Evolutionary conservation across 1,284 basidiomycete genomes (phyloP), one percentile per base, ranked within the genome.

Genomic region (Microstroma glucosiphilum): DNA sequence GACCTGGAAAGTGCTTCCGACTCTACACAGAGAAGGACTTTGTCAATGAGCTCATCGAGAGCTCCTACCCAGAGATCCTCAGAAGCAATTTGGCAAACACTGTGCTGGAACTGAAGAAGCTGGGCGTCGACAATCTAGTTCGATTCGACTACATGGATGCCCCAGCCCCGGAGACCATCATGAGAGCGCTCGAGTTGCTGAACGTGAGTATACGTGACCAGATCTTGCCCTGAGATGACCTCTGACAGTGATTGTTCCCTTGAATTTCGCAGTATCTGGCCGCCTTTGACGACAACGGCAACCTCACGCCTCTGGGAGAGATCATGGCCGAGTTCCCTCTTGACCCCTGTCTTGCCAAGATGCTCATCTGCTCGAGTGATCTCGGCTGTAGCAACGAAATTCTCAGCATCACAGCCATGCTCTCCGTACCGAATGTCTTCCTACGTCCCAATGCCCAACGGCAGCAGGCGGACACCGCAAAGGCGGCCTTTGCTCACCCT

Each of bases 301-400:
- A 91, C 66, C 80, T 99, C 60, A 98, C 94, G 0, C 81, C 88
- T 0, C 82, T 97, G 1, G 94, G 96, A 13, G 83, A 82, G 55
- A 89, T 93, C 65, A 97, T 98, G 94, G 94, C 94, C 12, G 93
- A 97, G 70, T 96, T 98, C 82, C 96, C 96, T 6, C 91, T 97
- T 87, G 93, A 97, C 68, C 96, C 94, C 6, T 87, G 90, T 2
- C 82, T 93, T 65, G 92, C 94, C 11, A 98, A 98, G 83, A 97
- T 96, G 92, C 82, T 99, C 60, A 97, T 98, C 80, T 91, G 92
- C n/a, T 94, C 91, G 1, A 92, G 97, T 25, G 94, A 98, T 73
- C 70, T 82, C 48, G 92, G 92, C 11, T 98, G 94, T 78, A 96
- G 92, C 0, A 93, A 98, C 74, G 96, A 99, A 81, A 92, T 96